Conservation (phyloP, 768 basidiomycete genomes). For the Russula dissimulans region DNA sequence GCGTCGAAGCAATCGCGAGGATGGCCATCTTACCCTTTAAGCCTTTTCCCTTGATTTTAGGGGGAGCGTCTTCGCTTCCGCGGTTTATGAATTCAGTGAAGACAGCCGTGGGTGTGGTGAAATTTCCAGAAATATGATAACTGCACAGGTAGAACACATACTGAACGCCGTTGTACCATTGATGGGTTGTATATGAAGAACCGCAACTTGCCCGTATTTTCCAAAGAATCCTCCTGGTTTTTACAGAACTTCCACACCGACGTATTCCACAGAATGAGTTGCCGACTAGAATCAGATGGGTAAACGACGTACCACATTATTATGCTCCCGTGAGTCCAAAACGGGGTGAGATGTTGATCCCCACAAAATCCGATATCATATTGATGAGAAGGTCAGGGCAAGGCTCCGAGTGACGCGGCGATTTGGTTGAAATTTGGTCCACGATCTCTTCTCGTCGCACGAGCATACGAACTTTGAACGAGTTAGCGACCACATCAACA, state of each 20-base stretch:
- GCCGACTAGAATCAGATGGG: not conserved
- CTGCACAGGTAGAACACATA: constrained; percentile 33
- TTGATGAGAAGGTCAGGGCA: too few species aligned
- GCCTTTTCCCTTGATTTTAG: constrained; percentile 86
- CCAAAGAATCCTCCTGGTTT: constrained; percentile 73
- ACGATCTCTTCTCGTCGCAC: too few species aligned
- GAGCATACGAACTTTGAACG: too few species aligned
- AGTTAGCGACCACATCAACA: too few species aligned
- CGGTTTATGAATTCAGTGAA: constrained; percentile 82
- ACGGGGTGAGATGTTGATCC: too few species aligned
- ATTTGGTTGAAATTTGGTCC: too few species aligned
- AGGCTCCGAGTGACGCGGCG: too few species aligned
- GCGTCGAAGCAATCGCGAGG: constrained; percentile 60
- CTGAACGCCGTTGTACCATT: constrained; percentile 83
- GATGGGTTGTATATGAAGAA: constrained; percentile 76
- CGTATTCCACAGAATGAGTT: constrained; percentile 56
- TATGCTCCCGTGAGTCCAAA: too few species aligned
- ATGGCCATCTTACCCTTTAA: constrained; percentile 63
- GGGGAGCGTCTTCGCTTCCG: constrained; percentile 58
- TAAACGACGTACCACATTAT: too few species aligned
- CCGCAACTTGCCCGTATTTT: constrained; percentile 67
- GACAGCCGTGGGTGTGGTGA: constrained; percentile 54
- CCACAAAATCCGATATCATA: too few species aligned
- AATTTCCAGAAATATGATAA: not conserved
- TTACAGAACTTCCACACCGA: constrained; percentile 51